phyloP scores from a whole-genome alignment of 192 early-diverging fungal species.

The Haplosporangium gracile region DNA sequence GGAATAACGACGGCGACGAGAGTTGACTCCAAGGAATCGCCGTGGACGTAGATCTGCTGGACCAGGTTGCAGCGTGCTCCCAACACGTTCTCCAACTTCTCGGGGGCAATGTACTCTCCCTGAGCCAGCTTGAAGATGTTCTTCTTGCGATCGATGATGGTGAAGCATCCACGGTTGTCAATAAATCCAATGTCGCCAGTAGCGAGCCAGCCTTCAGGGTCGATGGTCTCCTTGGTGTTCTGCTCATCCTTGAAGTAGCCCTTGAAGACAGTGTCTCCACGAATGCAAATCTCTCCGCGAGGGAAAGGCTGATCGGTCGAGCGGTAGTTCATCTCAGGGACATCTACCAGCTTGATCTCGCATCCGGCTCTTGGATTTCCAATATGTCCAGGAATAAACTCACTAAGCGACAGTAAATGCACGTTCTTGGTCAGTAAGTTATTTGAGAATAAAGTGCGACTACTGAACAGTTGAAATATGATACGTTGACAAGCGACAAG shows the following conservation, averaged over 20 bases:
- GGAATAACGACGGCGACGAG: conserved; percentile 69
- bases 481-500: not conserved
- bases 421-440: not conserved
- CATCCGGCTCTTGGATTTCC: conserved; percentile 73
- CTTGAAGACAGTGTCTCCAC: conserved; percentile 77
- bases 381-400: conserved; percentile 73
- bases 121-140: conserved; percentile 82
- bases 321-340: conserved; percentile 90
- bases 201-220: conserved; percentile 89
- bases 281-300: conserved; percentile 91
- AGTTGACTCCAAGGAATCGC: conserved; percentile 61
- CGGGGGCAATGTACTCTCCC: conserved; percentile 94
- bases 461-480: too few species aligned
- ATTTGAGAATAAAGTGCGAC: not conserved
- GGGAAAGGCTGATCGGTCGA: conserved; percentile 80
- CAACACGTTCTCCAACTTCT: conserved; percentile 86
- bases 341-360: conserved; percentile 88
- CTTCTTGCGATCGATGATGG: conserved; percentile 89
- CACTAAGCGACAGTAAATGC: conserved; percentile 40
- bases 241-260: conserved; percentile 90
- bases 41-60: conserved; percentile 67
- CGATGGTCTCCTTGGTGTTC: conserved; percentile 84
- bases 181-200: conserved; percentile 87
- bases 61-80: conserved; percentile 55
- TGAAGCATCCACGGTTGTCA: conserved; percentile 77